Conservation (phyloP, 2,329 filamentous ascomycete species). For the Cladophialophora immunda region DNA sequence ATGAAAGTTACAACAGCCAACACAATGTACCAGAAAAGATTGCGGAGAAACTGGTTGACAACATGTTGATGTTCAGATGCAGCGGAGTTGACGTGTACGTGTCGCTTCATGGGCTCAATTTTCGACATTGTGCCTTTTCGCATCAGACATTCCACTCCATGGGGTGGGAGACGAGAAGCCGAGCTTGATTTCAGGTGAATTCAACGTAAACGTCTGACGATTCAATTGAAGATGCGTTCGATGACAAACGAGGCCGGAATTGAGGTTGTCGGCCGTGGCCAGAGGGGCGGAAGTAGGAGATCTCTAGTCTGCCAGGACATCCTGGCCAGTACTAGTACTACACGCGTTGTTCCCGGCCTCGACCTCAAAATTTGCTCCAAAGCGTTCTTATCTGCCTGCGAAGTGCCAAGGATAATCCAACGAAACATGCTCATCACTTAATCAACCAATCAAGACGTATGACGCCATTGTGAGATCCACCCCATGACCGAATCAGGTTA, state of each 20-base stretch:
- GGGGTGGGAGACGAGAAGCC: background rate
- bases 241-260: slow-evolving; percentile 1
- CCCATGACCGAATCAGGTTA: background rate
- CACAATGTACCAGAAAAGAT: background rate
- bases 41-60: slow-evolving; percentile 1
- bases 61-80: background rate
- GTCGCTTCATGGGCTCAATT: background rate
- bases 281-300: too few species aligned
- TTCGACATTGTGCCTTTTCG: background rate
- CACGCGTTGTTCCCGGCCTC: background rate
- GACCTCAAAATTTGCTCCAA: slow-evolving; percentile 1
- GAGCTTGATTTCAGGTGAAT: background rate
- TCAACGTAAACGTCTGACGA: background rate
- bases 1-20: background rate
- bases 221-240: background rate
- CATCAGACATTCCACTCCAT: background rate
- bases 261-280: background rate
- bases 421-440: background rate
- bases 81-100: background rate
- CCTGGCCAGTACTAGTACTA: slow-evolving; percentile 5
- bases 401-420: background rate
- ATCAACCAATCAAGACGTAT: background rate
- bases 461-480: background rate
- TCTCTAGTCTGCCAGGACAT: background rate
- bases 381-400: background rate